Evolutionary conservation across 1,284 basidiomycete genomes (phyloP), one percentile per base, ranked within the genome.

Genomic region (Naganishia sp.): DNA sequence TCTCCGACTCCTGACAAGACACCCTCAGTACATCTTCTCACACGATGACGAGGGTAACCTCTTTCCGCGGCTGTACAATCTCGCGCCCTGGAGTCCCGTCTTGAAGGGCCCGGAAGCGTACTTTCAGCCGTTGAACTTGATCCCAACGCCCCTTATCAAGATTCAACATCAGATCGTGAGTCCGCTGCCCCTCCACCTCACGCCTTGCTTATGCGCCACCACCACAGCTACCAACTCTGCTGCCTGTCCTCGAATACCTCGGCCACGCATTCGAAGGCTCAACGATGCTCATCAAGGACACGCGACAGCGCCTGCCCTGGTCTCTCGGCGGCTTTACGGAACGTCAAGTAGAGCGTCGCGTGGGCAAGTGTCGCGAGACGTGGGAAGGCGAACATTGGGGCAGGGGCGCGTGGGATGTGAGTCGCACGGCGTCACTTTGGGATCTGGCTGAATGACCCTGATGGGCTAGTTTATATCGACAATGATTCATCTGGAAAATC

Each of bases 81-180:
- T 79, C 4, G 72, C 77, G 0, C 76, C 77, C 0, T 79, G 77
- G 77, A 74, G 73, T 10, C 76, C 77, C 1, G 71, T 74, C 1
- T 63, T 77, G 15, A 73, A 74, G 0, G 31, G 69, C 0, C 67
- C 71, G 6, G 72, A 75, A 13, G 69, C 72, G 21, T 78, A 77
- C 69, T 67, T 70, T n/a, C 75, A 75, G 43, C 71, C 69, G 11
- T 72, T 77, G 35, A 69, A 73, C 56, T 75, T 74, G 76, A 74
- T 79, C n/a, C 77, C 77, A 0, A 67, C 66, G 18, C 57, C 70
- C 15, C 53, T 79, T n/a, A 72, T 79, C 42, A 70, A 73, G 13
- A 75, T 75, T 1, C 76, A 77, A 65, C 72, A 74, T 68, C 46
- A 75, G 61, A 72, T 74, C 6, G 74, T 75, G 39, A 50, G 73